These are phyloP conservation scores for Mallotus japonicus DNA, from an alignment of 441 rosid species.

Conservation along the genomic window DNA sequence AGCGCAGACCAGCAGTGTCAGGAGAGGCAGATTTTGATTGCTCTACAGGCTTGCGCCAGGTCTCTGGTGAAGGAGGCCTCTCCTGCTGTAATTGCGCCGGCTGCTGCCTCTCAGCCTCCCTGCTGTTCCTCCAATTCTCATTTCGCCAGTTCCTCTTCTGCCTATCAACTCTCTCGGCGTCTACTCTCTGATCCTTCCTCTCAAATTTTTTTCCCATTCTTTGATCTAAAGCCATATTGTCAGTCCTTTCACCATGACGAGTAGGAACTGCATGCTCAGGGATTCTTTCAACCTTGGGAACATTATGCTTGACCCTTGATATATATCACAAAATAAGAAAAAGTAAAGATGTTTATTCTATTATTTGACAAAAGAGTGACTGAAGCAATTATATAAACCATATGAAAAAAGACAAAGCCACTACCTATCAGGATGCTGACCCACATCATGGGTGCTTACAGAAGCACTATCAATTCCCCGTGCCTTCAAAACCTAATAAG, in stretches of 20 bases:
- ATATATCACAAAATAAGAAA: neutral
- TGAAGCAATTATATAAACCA: neutral
- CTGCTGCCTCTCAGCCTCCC: constrained; percentile 45
- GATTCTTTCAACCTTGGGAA: constrained; percentile 44
- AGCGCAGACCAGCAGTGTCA: constrained; percentile 44
- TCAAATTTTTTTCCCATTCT: constrained; percentile 49
- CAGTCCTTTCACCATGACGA: constrained; percentile 38
- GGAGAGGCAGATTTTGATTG: constrained; percentile 50
- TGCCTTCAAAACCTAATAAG: constrained; percentile 68
- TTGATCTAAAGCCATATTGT: constrained; percentile 43
- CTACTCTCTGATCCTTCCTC: constrained; percentile 47
- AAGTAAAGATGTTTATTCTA: neutral
- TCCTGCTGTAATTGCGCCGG: constrained; percentile 44
- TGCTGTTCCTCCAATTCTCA: constrained; percentile 46
- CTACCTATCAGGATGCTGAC: constrained; percentile 37
- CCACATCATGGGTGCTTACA: constrained; percentile 39
- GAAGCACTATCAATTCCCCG: constrained; percentile 52
- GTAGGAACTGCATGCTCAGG: constrained; percentile 37
- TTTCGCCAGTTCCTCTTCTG: constrained; percentile 66
- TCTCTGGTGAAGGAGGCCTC: constrained; percentile 78
- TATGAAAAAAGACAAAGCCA: neutral
- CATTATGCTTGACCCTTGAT: constrained; percentile 45
- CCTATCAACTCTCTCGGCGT: constrained; percentile 43
- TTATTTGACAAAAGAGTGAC: neutral
- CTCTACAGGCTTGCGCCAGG: constrained; percentile 67